These are phyloP conservation scores for Conidiobolus incongruus DNA, from an alignment of 371 early-diverging fungal genomes.

Conservation along the genomic window DNA sequence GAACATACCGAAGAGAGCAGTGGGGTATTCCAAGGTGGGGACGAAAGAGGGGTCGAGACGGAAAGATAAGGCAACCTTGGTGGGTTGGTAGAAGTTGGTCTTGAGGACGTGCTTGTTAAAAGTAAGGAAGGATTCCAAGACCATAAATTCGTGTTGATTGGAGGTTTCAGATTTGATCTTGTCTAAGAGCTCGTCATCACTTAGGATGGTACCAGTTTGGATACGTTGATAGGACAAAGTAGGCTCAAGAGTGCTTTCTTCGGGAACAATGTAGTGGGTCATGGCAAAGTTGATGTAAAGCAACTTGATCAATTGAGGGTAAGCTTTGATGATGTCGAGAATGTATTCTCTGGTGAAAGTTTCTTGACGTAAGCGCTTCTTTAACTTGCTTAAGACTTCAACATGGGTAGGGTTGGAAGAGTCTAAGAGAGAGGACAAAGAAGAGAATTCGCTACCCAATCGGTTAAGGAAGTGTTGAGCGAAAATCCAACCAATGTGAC, in stretches of 20 bases:
- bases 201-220: constrained; percentile 48
- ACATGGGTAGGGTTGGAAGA: constrained; percentile 53
- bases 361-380: constrained; percentile 91
- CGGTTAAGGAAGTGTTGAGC: constrained; percentile 95
- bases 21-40: constrained; percentile 88
- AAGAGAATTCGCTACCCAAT: constrained; percentile 76
- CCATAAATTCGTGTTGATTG: constrained; percentile 86
- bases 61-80: constrained; percentile 97
- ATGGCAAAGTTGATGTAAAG: constrained; percentile 91
- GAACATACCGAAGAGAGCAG: constrained; percentile 83
- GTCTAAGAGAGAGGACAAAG: constrained; percentile 62
- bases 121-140: constrained; percentile 81
- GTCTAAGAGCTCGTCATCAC: constrained; percentile 61
- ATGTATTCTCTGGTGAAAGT: constrained; percentile 96
- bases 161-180: constrained; percentile 65
- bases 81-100: constrained; percentile 97
- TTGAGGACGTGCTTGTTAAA: constrained; percentile 95
- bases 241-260: constrained; percentile 32
- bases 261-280: constrained; percentile 68
- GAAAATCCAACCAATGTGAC: constrained; percentile 91
- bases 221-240: constrained; percentile 83
- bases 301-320: constrained; percentile 77
- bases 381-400: constrained; percentile 85
- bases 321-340: constrained; percentile 82
- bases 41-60: constrained; percentile 83